Base-by-base conservation (phyloP, 140 eudicot genomes). In the Erigeron philadelphicus region DNA sequence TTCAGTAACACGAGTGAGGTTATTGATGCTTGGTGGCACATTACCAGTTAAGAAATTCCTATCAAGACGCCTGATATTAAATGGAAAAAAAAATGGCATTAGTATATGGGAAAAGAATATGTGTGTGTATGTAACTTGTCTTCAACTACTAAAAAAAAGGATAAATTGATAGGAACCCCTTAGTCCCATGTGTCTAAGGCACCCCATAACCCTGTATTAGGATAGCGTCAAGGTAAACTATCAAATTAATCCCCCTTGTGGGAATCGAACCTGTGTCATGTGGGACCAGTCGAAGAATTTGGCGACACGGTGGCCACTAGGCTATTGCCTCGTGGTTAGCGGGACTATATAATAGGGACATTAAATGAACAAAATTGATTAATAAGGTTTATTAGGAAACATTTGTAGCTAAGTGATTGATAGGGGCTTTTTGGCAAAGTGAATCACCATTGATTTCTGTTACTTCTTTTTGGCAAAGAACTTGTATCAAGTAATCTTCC, bases 51-150 rank as follows among this genome's bases (percentile, higher is more conserved):
- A 63, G 3, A 55, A 50, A 72, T 93, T 93, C 78, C 81, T 67
- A 75, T 93, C 96, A 15, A 93, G 94, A 48, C 98, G 95, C 9
- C 98, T 93, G 94, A 47, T 47, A 25, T 19, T 19, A 70, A 44
- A 61, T 44, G 38, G 35, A 25, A n/a, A n/a, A 11, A 17, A 70
- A 49, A 63, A 59, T 8, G 2, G n/a, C 11, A 50, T 9, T 49
- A 41, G 68, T 21, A 61, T 56, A 61, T 9, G n/a, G n/a, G n/a
- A n/a, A n/a, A n/a, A n/a, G n/a, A n/a, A n/a, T n/a, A n/a, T n/a
- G n/a, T n/a, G n/a, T n/a, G n/a, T n/a, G n/a, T n/a, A n/a, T n/a
- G n/a, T n/a, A n/a, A n/a, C n/a, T n/a, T n/a, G n/a, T n/a, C n/a
- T n/a, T n/a, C n/a, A n/a, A n/a, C n/a, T n/a, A n/a, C n/a, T n/a